These are phyloP conservation scores for Thraustochytrium sp. DNA, from an alignment of 352 stramenopile species.

Conservation along the genomic window DNA sequence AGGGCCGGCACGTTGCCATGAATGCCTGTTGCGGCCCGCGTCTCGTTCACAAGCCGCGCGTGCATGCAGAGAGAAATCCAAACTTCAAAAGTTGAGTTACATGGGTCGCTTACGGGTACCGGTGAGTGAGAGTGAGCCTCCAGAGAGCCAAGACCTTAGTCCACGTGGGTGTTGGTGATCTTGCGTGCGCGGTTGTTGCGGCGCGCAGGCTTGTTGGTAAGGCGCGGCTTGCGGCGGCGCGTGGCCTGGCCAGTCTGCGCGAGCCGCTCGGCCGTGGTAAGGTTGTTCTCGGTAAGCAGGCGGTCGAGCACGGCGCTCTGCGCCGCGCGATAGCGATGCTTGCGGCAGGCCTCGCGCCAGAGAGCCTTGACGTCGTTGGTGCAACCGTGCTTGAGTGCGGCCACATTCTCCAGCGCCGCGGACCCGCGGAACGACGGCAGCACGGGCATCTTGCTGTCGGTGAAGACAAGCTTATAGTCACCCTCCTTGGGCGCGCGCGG, in stretches of 20 bases:
- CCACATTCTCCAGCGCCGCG: neutral
- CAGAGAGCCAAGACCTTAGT: too few relatives aligned
- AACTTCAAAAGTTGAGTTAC: too few relatives aligned
- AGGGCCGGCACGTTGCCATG: too few relatives aligned
- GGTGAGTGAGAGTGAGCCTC: too few relatives aligned
- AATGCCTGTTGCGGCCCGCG: too few relatives aligned
- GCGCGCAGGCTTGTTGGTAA: neutral
- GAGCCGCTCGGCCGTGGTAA: neutral
- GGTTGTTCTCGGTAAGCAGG: slow-evolving; percentile 14
- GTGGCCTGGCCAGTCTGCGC: neutral
- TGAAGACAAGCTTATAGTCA: slow-evolving; percentile 11
- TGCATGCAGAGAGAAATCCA: too few relatives aligned
- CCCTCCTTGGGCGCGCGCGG: neutral
- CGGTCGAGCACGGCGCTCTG: neutral
- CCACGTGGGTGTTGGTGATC: slow-evolving; percentile 28
- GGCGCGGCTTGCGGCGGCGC: neutral
- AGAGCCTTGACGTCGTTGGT: slow-evolving; percentile 31
- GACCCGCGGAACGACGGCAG: neutral
- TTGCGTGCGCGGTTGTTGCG: neutral
- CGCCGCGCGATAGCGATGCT: neutral
- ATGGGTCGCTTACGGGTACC: too few relatives aligned
- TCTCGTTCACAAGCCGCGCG: too few relatives aligned
- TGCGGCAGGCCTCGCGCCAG: slow-evolving; percentile 1
- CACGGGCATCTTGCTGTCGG: slow-evolving; percentile 1
- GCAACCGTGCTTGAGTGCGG: slow-evolving; percentile 26